Evolutionary conservation across 1,139 yeast genomes (phyloP), one percentile per base, ranked within the genome.

Genomic region (Yamadazyma sp.): DNA sequence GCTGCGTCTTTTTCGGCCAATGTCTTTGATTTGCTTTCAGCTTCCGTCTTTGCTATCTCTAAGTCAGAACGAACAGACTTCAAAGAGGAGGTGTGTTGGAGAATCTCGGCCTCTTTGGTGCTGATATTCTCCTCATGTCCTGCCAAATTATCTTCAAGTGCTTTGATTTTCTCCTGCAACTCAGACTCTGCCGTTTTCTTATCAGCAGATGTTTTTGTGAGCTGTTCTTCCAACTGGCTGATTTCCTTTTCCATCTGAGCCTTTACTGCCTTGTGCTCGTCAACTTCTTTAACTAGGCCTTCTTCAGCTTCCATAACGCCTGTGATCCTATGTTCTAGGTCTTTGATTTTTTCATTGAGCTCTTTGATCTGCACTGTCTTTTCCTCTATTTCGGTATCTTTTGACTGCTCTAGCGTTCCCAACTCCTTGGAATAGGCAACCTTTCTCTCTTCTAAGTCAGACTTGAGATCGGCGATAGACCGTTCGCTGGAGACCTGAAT

Each of bases 91-190:
- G 4, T 15, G n/a, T 27, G 29, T 11, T 16, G 17, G n/a, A 3
- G 12, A 10, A 27, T 27, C n/a, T 27, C 20, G 7, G 13, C 14
- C 6, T 27, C 29, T 15, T 27, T 27, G n/a, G 10, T 27, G 12
- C 10, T 13, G 9, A 27, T 27, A 10, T 16, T 12, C 11, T 33
- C 33, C 26, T 44, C 38, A 12, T 43, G 35, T 3, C 17, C 35
- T 2, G 30, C 16, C 6, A 48, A 22, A 28, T 44, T 42, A 2
- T 35, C 42, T n/a, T 41, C 46, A 13, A 37, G 37, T 12, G 32
- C 31, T 7, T 32, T 7, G 29, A 32, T 24, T 9, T 25, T 13
- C 18, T 26, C 21, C 14, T 15, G 20, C n/a, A 11, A 15, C 3
- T 15, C 29, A n/a, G 24, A 14, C 14, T n/a, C 14, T 5, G 20